These are phyloP conservation scores for Setaria italica DNA, from an alignment of 202 grass and related monocot species.

Conservation along the genomic window DNA sequence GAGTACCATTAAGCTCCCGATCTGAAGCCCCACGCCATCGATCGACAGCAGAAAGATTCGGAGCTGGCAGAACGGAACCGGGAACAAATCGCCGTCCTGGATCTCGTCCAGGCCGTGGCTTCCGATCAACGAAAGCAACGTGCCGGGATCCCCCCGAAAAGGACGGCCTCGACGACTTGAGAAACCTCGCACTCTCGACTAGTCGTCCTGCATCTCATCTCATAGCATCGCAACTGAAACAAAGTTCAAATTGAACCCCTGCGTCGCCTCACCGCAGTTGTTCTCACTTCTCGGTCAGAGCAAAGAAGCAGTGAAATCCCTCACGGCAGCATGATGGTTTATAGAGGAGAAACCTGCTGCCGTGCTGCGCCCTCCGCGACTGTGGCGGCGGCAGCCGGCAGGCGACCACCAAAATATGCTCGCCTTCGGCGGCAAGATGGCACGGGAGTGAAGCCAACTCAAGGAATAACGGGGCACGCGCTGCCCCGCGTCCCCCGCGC, in stretches of 20 bases:
- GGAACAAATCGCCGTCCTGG: not conserved
- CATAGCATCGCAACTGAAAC: too few species aligned
- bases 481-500: not conserved
- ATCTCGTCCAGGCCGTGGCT: not conserved
- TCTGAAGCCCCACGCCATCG: not conserved
- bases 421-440: conserved; percentile 17
- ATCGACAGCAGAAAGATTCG: not conserved
- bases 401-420: conserved; percentile 33
- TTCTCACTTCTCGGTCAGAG: too few species aligned
- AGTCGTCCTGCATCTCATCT: too few species aligned
- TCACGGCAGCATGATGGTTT: too few species aligned
- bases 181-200: too few species aligned
- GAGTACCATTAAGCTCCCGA: not conserved
- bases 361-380: not conserved
- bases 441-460: conserved; percentile 43
- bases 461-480: conserved; percentile 31
- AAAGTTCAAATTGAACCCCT: too few species aligned
- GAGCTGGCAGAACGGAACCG: too few species aligned
- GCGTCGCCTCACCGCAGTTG: too few species aligned
- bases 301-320: too few species aligned
- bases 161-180: too few species aligned
- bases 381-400: not conserved
- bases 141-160: not conserved
- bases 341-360: not conserved
- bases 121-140: not conserved